phyloP scores from a whole-genome alignment of 2,329 filamentous ascomycete genomes.

The Aspergillus quadricinctus region DNA sequence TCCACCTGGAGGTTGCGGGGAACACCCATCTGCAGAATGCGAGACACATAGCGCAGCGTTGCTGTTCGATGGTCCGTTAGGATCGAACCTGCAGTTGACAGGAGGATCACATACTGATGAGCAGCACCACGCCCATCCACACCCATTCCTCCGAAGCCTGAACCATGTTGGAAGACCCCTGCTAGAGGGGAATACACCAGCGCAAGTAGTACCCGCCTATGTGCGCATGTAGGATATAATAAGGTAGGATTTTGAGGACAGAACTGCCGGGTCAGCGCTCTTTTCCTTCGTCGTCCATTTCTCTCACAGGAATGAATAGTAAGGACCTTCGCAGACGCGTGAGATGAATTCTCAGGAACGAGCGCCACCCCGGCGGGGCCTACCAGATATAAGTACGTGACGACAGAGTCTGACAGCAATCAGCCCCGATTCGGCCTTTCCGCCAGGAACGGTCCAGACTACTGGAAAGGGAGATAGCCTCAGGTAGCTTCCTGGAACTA shows the following conservation, averaged over 20 bases:
- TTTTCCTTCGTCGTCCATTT: background rate
- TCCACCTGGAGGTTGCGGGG: constrained; percentile 8
- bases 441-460: background rate
- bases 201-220: background rate
- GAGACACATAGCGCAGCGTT: constrained; percentile 10
- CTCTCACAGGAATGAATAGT: background rate
- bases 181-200: background rate
- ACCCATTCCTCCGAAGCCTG: constrained; percentile 1
- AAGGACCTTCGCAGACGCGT: background rate
- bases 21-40: constrained; percentile 5
- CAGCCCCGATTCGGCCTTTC: background rate
- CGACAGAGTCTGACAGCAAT: no score
- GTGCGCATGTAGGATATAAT: background rate
- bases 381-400: background rate
- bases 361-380: background rate
- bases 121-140: constrained; percentile 11
- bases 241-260: background rate
- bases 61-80: background rate
- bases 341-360: background rate
- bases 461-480: no score
- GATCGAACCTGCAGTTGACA: no score
- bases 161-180: background rate
- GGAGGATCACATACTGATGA: constrained; percentile 6
- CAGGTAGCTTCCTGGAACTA: background rate
- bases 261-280: background rate